Conservation (phyloP, 139 green algal genomes). For the Dunaliella sp. region DNA sequence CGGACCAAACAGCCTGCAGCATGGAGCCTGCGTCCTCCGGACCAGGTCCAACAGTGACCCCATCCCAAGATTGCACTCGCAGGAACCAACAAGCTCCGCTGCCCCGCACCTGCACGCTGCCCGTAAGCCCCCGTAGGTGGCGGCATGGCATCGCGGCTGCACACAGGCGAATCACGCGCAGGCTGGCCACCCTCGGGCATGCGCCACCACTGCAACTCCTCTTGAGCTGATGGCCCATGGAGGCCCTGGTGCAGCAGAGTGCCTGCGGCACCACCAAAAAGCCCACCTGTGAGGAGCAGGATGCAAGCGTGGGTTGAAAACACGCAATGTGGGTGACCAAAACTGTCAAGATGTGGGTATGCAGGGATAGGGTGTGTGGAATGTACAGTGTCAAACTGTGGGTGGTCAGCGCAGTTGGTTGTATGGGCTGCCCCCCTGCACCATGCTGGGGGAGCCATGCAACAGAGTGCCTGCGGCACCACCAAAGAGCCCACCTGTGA, state of each 20-base stretch:
- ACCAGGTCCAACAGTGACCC: background rate
- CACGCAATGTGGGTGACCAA: too few species aligned
- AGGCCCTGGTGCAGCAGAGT: background rate
- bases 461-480: background rate
- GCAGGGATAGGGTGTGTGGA: background rate
- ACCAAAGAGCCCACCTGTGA: background rate
- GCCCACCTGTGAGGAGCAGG: background rate
- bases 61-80: background rate
- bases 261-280: background rate
- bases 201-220: too few species aligned
- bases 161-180: background rate
- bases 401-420: conserved; percentile 20
- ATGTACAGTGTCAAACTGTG: too few species aligned
- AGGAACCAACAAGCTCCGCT: too few species aligned
- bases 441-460: background rate
- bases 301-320: too few species aligned
- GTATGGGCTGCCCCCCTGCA: background rate
- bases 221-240: too few species aligned
- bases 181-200: too few species aligned
- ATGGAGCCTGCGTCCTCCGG: background rate
- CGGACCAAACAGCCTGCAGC: background rate
- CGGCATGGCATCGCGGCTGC: background rate
- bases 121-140: background rate
- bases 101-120: too few species aligned
- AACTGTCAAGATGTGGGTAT: too few species aligned